Conservation (phyloP, 2,329 filamentous ascomycete species). For the Pleomassaria siparia region DNA sequence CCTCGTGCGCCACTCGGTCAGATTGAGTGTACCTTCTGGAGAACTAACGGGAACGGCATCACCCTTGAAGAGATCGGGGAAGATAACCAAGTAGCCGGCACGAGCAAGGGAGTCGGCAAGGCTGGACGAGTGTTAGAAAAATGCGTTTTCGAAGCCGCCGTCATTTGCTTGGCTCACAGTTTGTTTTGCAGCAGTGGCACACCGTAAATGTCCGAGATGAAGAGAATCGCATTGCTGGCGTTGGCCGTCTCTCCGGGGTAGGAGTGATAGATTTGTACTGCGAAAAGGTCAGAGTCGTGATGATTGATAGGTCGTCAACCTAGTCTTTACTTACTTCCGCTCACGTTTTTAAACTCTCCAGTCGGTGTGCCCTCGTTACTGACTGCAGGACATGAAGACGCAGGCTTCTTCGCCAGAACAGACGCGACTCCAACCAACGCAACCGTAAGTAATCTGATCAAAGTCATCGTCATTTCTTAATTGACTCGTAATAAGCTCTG, state of each 20-base stretch:
- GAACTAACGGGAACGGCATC: constrained; percentile 28
- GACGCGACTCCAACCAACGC: background rate
- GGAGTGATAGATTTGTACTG: constrained; percentile 18
- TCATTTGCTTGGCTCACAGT: constrained; percentile 18
- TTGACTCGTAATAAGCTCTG: background rate
- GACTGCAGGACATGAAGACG: constrained; percentile 2
- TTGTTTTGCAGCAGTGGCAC: constrained; percentile 34
- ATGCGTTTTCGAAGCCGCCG: background rate
- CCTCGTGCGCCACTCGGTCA: constrained; percentile 47
- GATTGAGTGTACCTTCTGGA: constrained; percentile 38
- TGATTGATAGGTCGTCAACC: background rate
- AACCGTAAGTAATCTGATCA: background rate
- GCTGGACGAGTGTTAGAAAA: constrained; percentile 6
- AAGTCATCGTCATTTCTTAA: background rate
- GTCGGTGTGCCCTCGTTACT: constrained; percentile 8
- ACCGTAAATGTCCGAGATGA: constrained; percentile 39
- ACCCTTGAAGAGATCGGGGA: constrained; percentile 40
- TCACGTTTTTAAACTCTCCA: constrained; percentile 9
- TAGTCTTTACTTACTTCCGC: constrained; percentile 6
- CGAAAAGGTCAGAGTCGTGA: background rate
- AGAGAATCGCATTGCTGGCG: constrained; percentile 27
- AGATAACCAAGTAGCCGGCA: constrained; percentile 33
- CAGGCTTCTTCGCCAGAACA: background rate
- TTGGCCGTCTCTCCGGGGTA: constrained; percentile 10
- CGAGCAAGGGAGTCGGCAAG: constrained; percentile 37